These are phyloP conservation scores for Physaria fendleri DNA, from an alignment of 345 rosid species.

Conservation along the genomic window DNA sequence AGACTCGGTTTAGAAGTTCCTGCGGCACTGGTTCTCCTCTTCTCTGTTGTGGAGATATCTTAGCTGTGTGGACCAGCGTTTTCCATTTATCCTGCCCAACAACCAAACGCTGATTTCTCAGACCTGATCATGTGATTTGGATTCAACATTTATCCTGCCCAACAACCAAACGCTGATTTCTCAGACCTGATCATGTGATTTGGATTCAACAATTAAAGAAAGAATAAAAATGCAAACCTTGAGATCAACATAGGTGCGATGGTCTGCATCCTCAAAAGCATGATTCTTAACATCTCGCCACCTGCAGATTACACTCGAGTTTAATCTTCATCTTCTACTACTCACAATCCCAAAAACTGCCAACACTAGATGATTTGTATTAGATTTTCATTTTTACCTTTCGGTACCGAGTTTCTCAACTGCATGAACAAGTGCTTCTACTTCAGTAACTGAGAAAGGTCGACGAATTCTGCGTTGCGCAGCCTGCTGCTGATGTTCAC, in stretches of 20 bases:
- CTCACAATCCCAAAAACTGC: too few relatives aligned
- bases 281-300: constrained; percentile 89
- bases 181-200: neutral
- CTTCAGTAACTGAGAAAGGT: constrained; percentile 96
- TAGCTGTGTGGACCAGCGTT: constrained; percentile 89
- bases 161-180: too few relatives aligned
- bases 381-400: constrained; percentile 40
- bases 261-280: constrained; percentile 83
- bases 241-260: constrained; percentile 94
- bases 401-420: constrained; percentile 98
- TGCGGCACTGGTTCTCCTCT: constrained; percentile 95
- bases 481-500: constrained; percentile 40
- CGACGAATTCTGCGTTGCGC: constrained; percentile 95
- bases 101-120: neutral
- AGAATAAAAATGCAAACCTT: constrained; percentile 38
- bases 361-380: neutral
- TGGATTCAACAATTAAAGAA: neutral
- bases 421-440: constrained; percentile 90
- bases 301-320: constrained; percentile 43
- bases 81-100: constrained; percentile 86
- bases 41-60: constrained; percentile 90
- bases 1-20: constrained; percentile 79
- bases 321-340: neutral
- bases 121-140: neutral
- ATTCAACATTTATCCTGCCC: too few relatives aligned